A percentile compares a stretch with the other conserved stretches of the same genome.
Evolutionary conservation across 306 rosid species (phyloP).

Genomic region (Datisca glomerata): DNA sequence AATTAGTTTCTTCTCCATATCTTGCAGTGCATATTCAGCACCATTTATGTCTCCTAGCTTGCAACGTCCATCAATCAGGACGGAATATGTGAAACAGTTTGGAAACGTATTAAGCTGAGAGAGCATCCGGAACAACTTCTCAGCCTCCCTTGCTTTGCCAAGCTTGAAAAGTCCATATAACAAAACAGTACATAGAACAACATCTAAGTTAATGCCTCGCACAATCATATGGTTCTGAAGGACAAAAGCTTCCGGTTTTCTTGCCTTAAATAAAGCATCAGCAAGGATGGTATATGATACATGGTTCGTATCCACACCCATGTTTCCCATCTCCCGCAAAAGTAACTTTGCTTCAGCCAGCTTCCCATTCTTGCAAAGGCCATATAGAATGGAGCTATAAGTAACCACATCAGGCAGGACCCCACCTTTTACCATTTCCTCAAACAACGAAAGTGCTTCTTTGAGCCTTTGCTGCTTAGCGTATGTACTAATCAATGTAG

Average conservation of each 20-base stretch:
- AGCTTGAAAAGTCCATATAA: constrained; percentile 73
- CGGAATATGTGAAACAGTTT: constrained; percentile 58
- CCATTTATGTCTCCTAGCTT: constrained; percentile 52
- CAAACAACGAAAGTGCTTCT: constrained; percentile 51
- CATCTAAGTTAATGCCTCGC: constrained; percentile 59
- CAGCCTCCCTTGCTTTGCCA: constrained; percentile 51
- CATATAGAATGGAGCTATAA: constrained; percentile 49
- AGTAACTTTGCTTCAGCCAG: constrained; percentile 48
- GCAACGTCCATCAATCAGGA: constrained; percentile 57
- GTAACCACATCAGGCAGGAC: constrained; percentile 66
- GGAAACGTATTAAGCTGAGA: constrained; percentile 46
- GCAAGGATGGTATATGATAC: constrained; percentile 55
- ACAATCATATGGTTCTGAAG: constrained; percentile 65
- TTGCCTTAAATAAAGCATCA: constrained; percentile 49
- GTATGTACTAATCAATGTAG: constrained; percentile 47
- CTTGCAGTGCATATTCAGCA: constrained; percentile 41
- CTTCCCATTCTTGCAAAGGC: constrained; percentile 68
- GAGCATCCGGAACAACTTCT: constrained; percentile 36
- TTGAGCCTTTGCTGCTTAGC: constrained; percentile 36
- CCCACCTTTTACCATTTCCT: constrained; percentile 60
- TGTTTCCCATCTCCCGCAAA: constrained; percentile 61
- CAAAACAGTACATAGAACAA: constrained; percentile 47
- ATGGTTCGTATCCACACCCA: constrained; percentile 63
- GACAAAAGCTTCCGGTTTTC: constrained; percentile 52
- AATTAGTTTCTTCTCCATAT: constrained; percentile 46